phyloP scores from a whole-genome alignment of 1,284 basidiomycete genomes.

The Melampsora abietis-canadensis region DNA sequence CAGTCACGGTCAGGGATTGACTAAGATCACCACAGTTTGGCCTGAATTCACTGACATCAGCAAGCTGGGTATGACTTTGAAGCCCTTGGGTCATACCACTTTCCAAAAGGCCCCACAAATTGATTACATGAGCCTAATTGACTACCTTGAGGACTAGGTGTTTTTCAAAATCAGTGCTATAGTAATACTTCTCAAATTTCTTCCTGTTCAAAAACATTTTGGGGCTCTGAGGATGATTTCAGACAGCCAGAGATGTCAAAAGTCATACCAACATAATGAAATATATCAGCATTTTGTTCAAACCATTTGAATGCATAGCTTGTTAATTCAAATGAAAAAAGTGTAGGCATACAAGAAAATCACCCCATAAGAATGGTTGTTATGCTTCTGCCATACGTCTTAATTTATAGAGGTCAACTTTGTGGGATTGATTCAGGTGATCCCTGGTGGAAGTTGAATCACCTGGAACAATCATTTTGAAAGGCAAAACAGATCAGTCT shows the following conservation, averaged over 20 bases:
- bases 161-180: conserved; percentile 5
- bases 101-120: conserved; percentile 20
- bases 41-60: conserved; percentile 1
- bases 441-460: neutral
- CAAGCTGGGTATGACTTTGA: neutral
- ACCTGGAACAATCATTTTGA: neutral
- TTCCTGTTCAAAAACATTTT: conserved; percentile 12
- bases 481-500: neutral
- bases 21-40: conserved; percentile 11
- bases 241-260: neutral
- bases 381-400: neutral
- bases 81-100: conserved; percentile 16
- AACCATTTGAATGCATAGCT: too few species aligned
- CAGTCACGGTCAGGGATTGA: neutral
- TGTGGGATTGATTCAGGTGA: neutral
- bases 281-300: too few species aligned
- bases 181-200: conserved; percentile 9
- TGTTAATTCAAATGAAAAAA: too few species aligned
- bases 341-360: neutral
- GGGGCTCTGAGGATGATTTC: neutral
- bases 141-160: conserved; percentile 2
- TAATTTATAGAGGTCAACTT: neutral
- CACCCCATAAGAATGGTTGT: neutral
- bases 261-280: neutral
- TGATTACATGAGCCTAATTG: neutral